phyloP scores from a whole-genome alignment of 106 monocot species.

The Apostasia shenzhenica region DNA sequence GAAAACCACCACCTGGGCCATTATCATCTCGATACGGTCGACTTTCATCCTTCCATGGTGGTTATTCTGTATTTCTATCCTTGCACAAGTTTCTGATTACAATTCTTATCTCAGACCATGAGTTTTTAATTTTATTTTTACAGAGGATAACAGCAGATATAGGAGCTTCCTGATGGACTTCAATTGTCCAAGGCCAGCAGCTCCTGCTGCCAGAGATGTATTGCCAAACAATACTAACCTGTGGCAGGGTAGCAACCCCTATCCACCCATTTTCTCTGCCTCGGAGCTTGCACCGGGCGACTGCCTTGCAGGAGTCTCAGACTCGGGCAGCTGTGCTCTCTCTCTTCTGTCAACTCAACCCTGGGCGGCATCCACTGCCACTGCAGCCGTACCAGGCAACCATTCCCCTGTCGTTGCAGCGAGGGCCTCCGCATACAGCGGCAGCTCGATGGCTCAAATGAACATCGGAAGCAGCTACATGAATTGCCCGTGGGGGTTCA shows the following conservation, averaged over 20 bases:
- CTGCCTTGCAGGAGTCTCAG: conserved; percentile 37
- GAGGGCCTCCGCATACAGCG: not conserved
- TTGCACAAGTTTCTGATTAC: not conserved
- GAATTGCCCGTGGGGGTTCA: conserved; percentile 28
- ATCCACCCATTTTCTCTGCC: conserved; percentile 11
- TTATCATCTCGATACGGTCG: conserved; percentile 45
- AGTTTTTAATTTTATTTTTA: not conserved
- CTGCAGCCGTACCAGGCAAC: conserved; percentile 16
- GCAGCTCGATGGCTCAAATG: conserved; percentile 20
- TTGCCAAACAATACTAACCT: conserved; percentile 39
- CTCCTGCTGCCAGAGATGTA: conserved; percentile 22
- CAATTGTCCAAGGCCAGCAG: conserved; percentile 13
- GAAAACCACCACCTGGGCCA: conserved; percentile 41
- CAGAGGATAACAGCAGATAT: conserved; percentile 33
- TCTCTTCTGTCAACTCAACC: conserved; percentile 99
- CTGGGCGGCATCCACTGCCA: conserved; percentile 15
- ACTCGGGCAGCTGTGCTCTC: conserved; percentile 91
- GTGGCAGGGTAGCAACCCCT: conserved; percentile 24
- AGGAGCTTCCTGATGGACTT: conserved; percentile 70
- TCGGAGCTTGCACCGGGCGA: conserved; percentile 35
- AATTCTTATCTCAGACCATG: not conserved
- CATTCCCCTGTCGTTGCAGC: conserved; percentile 4
- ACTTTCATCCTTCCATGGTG: conserved; percentile 50
- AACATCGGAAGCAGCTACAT: conserved; percentile 9
- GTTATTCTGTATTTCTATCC: not conserved